Percentiles rank a stretch among this genome's conserved stretches.
These are phyloP conservation scores for Coniophora puteana DNA, from an alignment of 1,284 basidiomycete species.

Conservation along the genomic window DNA sequence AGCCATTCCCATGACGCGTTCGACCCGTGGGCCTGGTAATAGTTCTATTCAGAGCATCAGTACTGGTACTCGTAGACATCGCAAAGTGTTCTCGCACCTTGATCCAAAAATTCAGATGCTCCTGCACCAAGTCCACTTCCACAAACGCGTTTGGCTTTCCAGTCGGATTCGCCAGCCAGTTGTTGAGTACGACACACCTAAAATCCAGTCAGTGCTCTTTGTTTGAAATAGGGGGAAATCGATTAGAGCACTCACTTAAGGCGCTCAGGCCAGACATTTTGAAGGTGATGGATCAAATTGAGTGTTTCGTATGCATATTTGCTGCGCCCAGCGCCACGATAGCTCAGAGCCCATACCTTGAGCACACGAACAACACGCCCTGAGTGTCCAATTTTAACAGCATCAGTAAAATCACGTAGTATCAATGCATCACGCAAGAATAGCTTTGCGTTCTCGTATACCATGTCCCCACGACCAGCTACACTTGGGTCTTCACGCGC, in stretches of 20 bases:
- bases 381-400: constrained; percentile 33
- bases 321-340: constrained; percentile 14
- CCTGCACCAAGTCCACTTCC: constrained; percentile 36
- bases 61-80: constrained; percentile 5
- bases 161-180: constrained; percentile 36
- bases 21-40: constrained; percentile 33
- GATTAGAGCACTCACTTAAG: neutral
- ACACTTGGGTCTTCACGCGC: constrained; percentile 6
- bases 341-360: constrained; percentile 23
- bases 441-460: constrained; percentile 27
- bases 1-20: constrained; percentile 39
- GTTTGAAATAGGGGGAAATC: constrained; percentile 3
- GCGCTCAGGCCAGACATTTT: constrained; percentile 24
- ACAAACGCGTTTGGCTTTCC: constrained; percentile 28
- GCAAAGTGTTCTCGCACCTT: neutral
- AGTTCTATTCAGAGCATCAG: constrained; percentile 8
- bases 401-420: constrained; percentile 31
- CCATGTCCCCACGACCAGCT: constrained; percentile 15
- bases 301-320: constrained; percentile 29
- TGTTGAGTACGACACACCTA: constrained; percentile 22
- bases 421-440: constrained; percentile 34
- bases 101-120: constrained; percentile 37
- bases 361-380: constrained; percentile 29
- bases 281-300: constrained; percentile 23
- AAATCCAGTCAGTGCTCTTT: neutral